phyloP scores from a whole-genome alignment of 306 rosid genomes.

The Malus fusca region DNA sequence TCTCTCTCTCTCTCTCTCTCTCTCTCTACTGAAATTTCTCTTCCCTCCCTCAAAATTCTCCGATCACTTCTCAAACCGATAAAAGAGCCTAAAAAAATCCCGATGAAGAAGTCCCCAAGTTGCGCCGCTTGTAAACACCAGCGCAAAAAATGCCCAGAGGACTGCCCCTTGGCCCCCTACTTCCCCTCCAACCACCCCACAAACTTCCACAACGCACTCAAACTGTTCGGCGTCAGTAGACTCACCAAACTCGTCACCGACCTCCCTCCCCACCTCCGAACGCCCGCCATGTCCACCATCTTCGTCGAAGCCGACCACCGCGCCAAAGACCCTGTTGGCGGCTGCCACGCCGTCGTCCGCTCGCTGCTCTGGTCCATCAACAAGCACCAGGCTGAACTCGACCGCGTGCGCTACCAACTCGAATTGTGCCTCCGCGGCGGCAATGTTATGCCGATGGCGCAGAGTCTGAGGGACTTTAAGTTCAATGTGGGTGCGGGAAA shows the following conservation, averaged over 20 bases:
- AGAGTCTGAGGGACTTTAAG: background rate
- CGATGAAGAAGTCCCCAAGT: background rate
- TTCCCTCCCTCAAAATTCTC: background rate
- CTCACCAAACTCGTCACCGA: background rate
- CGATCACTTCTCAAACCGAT: background rate
- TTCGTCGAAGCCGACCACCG: background rate
- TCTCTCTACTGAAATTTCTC: background rate
- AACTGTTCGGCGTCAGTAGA: background rate
- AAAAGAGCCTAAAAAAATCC: background rate
- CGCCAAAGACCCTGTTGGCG: slow-evolving; percentile 4
- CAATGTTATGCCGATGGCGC: background rate
- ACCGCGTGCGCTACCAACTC: background rate
- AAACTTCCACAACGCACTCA: background rate
- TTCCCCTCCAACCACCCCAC: background rate
- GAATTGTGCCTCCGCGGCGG: no score
- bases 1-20: background rate
- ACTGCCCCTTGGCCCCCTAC: background rate
- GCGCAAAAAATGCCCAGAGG: background rate
- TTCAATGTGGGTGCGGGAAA: background rate
- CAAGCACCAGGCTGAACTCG: background rate
- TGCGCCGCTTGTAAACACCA: slow-evolving; percentile 10
- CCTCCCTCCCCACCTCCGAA: background rate
- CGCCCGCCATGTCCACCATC: background rate
- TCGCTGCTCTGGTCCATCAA: background rate
- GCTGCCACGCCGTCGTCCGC: background rate